Evolutionary conservation across 495 filamentous ascomycete genomes (phyloP).

Genomic region (Viridothelium virens): DNA sequence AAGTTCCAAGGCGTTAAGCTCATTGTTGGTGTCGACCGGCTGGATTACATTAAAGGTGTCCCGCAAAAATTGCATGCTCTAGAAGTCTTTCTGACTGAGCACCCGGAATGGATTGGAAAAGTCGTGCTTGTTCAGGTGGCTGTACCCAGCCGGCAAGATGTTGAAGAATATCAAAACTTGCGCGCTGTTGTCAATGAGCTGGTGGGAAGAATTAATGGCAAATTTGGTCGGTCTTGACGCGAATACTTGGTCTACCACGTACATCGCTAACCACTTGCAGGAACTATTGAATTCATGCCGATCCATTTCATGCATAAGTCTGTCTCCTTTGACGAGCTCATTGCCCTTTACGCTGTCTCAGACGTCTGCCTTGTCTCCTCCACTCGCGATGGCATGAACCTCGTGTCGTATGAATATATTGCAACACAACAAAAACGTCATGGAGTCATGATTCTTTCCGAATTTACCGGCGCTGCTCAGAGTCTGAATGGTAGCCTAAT

Average conservation of each 20-base stretch:
- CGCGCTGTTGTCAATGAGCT: conserved; percentile 83
- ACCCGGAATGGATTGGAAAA: conserved; percentile 86
- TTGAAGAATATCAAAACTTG: conserved; percentile 93
- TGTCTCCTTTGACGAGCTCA: conserved; percentile 81
- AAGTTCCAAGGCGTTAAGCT: conserved; percentile 82
- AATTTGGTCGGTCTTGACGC: conserved; percentile 53
- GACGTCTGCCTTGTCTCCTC: conserved; percentile 87
- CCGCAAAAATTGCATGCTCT: conserved; percentile 88
- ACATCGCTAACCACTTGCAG: conserved; percentile 29
- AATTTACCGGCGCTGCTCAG: conserved; percentile 85
- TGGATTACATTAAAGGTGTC: conserved; percentile 97
- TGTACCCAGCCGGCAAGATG: conserved; percentile 82
- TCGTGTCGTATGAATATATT: conserved; percentile 93
- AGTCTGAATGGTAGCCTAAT: conserved; percentile 78
- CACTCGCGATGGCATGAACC: conserved; percentile 94
- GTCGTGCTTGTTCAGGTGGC: conserved; percentile 90
- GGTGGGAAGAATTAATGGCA: conserved; percentile 86
- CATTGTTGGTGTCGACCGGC: conserved; percentile 84
- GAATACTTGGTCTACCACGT: background rate
- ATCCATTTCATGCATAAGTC: conserved; percentile 93
- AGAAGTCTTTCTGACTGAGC: conserved; percentile 81
- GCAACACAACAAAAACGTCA: conserved; percentile 76
- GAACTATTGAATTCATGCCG: conserved; percentile 85
- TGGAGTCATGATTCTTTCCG: conserved; percentile 84
- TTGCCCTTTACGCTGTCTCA: conserved; percentile 80